Conservation (phyloP, 352 stramenopile species). For the Pythium brassicae region DNA sequence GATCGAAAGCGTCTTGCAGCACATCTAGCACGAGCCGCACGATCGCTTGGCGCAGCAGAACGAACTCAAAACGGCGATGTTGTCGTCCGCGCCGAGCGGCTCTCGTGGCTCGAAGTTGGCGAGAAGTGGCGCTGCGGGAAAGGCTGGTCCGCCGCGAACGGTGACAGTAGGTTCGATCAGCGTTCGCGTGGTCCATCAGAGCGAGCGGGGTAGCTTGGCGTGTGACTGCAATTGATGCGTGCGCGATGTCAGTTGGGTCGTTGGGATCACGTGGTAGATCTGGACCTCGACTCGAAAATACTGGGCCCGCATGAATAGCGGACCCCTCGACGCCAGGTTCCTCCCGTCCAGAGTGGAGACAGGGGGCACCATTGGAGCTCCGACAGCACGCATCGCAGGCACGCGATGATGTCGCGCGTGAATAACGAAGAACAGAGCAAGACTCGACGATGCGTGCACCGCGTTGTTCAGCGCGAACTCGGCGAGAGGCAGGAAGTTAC, state of each 20-base stretch:
- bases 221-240: too few relatives aligned
- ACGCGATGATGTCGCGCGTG: too few relatives aligned
- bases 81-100: too few relatives aligned
- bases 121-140: neutral
- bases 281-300: too few relatives aligned
- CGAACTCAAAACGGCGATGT: constrained; percentile 1
- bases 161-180: too few relatives aligned
- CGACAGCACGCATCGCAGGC: constrained; percentile 7
- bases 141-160: neutral
- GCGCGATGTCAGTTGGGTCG: too few relatives aligned
- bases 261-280: too few relatives aligned
- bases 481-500: constrained; percentile 15
- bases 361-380: neutral
- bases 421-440: constrained; percentile 18
- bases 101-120: constrained; percentile 5
- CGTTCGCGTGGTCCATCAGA: too few relatives aligned
- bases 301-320: too few relatives aligned
- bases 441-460: constrained; percentile 15
- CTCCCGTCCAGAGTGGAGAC: constrained; percentile 2
- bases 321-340: too few relatives aligned
- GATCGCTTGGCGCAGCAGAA: constrained; percentile 8
- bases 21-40: constrained; percentile 19
- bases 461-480: constrained; percentile 24
- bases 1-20: constrained; percentile 12
- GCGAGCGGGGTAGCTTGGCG: too few relatives aligned